These are phyloP conservation scores for Fusarium decemcellulare DNA, from an alignment of 2,329 filamentous ascomycete genomes.

Conservation along the genomic window DNA sequence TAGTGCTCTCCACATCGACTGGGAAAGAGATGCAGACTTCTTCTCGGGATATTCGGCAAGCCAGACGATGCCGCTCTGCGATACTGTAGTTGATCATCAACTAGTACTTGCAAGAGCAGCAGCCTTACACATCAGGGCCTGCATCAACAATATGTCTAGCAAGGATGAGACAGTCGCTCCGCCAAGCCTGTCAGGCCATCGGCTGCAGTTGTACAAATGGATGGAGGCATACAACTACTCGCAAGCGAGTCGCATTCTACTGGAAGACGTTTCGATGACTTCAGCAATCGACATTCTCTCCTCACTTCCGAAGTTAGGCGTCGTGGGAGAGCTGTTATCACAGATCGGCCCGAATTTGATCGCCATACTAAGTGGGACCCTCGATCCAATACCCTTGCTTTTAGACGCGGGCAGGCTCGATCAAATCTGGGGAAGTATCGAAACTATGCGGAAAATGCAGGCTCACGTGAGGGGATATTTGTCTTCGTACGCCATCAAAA, in stretches of 20 bases:
- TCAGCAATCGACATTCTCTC: constrained; percentile 28
- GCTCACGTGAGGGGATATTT: constrained; percentile 6
- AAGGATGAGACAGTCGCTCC: background rate
- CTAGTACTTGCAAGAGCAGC: background rate
- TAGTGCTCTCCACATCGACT: background rate
- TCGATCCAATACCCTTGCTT: constrained; percentile 3
- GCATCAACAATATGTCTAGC: background rate
- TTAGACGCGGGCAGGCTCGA: background rate
- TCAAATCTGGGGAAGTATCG: background rate
- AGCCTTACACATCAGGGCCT: background rate
- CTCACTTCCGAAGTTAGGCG: constrained; percentile 12
- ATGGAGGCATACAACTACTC: background rate
- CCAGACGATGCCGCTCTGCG: background rate
- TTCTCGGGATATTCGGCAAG: background rate
- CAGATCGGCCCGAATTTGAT: constrained; percentile 24
- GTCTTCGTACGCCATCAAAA: constrained; percentile 16
- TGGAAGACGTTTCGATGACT: constrained; percentile 20
- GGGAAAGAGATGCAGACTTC: constrained; percentile 4
- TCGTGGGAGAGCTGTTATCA: constrained; percentile 21
- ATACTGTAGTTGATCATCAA: background rate
- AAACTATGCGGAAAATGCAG: constrained; percentile 1
- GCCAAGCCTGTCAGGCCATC: background rate
- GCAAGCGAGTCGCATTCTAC: background rate
- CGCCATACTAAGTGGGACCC: background rate
- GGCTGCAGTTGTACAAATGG: background rate